phyloP scores from a whole-genome alignment of 2,329 filamentous ascomycete genomes.

The Thelonectria olida region DNA sequence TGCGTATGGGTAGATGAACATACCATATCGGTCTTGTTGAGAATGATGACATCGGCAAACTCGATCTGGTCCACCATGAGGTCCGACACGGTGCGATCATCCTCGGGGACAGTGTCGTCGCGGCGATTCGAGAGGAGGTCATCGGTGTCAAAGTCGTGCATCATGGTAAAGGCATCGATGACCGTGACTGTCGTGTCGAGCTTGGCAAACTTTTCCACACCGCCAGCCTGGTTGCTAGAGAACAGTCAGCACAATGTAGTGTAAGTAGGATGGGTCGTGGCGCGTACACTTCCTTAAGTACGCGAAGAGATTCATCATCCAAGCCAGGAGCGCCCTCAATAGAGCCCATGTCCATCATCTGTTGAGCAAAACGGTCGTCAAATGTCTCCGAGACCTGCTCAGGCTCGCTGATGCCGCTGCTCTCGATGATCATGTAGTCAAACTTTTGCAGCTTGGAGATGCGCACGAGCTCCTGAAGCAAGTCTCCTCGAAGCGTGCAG shows the following conservation, averaged over 20 bases:
- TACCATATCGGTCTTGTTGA: constrained; percentile 77
- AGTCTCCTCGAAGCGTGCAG: constrained; percentile 76
- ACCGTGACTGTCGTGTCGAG: constrained; percentile 79
- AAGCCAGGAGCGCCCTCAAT: constrained; percentile 41
- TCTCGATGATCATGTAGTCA: constrained; percentile 78
- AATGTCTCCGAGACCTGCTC: constrained; percentile 81
- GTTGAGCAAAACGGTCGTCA: constrained; percentile 63
- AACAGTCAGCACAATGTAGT: constrained; percentile 1
- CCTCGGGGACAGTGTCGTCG: constrained; percentile 70
- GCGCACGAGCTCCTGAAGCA: constrained; percentile 74
- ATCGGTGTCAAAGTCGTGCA: constrained; percentile 75
- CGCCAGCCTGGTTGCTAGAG: constrained; percentile 62
- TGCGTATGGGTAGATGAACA: not conserved
- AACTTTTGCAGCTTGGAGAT: constrained; percentile 69
- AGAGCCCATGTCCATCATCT: constrained; percentile 50
- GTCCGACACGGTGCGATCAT: constrained; percentile 78
- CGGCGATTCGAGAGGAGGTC: constrained; percentile 73
- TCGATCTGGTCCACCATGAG: constrained; percentile 82
- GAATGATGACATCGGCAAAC: constrained; percentile 76
- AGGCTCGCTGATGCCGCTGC: constrained; percentile 76
- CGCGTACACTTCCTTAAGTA: constrained; percentile 49
- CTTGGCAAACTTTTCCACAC: constrained; percentile 70
- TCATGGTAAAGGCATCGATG: constrained; percentile 77
- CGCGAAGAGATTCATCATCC: constrained; percentile 47
- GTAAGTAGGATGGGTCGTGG: accelerated